Evolutionary conservation across 805 yeast species (phyloP).

Genomic region (Metschnikowia sp.): DNA sequence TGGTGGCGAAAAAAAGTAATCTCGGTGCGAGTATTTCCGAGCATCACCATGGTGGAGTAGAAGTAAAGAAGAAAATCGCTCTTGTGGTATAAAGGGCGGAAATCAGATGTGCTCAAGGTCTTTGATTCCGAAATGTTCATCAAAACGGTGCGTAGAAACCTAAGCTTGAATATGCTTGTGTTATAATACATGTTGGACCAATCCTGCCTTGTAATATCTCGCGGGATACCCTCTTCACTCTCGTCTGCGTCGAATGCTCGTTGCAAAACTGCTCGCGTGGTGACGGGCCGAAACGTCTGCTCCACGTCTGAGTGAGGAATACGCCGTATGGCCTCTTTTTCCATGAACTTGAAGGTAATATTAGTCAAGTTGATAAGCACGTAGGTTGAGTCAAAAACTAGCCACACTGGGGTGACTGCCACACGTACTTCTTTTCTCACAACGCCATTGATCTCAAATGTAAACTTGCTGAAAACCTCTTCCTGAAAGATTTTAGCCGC

Average conservation of each 20-base stretch:
- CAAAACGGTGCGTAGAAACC: slow-evolving; percentile 14
- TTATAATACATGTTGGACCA: slow-evolving; percentile 5
- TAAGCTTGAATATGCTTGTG: slow-evolving; percentile 13
- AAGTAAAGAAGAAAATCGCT: slow-evolving; percentile 13
- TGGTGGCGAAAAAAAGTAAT: not conserved
- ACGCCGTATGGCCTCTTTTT: slow-evolving; percentile 2
- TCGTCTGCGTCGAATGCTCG: slow-evolving; percentile 8
- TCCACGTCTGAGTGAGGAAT: slow-evolving; percentile 1
- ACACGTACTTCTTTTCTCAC: not conserved
- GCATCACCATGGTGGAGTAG: slow-evolving; percentile 2
- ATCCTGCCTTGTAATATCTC: not conserved
- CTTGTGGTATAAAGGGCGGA: slow-evolving; percentile 5
- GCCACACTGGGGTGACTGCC: slow-evolving; percentile 5
- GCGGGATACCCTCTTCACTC: not conserved
- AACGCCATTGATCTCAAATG: slow-evolving; percentile 2
- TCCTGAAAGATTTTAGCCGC: slow-evolving; percentile 13
- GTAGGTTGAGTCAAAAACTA: slow-evolving; percentile 5
- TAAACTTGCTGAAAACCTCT: slow-evolving; percentile 5
- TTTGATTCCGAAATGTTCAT: slow-evolving; percentile 3
- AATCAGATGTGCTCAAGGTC: not conserved
- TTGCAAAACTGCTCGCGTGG: slow-evolving; percentile 3
- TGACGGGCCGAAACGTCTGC: slow-evolving; percentile 1
- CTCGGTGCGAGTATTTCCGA: not conserved
- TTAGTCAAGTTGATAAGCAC: slow-evolving; percentile 9
- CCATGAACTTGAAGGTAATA: slow-evolving; percentile 4